phyloP scores from a whole-genome alignment of 129 eudicot species.

The Smallanthus sonchifolius region DNA sequence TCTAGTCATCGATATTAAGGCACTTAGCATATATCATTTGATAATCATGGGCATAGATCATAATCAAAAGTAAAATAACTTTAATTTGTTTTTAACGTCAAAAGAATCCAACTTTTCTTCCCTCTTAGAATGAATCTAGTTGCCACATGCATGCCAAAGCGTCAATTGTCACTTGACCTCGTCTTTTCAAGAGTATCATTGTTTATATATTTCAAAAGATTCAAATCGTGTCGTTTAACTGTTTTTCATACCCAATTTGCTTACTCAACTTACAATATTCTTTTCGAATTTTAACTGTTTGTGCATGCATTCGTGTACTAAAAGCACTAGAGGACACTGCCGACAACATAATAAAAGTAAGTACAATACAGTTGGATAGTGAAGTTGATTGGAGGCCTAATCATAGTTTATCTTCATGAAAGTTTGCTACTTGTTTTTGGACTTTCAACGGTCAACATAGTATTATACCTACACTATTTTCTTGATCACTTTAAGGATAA shows the following conservation, averaged over 20 bases:
- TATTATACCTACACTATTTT: slow-evolving; percentile 14
- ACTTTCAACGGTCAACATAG: slow-evolving; percentile 39
- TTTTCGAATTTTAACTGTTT: background rate
- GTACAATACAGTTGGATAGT: slow-evolving; percentile 17
- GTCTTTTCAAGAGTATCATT: slow-evolving; percentile 27
- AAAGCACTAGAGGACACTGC: slow-evolving; percentile 30
- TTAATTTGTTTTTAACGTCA: slow-evolving; percentile 22
- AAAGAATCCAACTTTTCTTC: slow-evolving; percentile 24
- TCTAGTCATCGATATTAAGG: slow-evolving; percentile 36
- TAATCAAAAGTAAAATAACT: slow-evolving; percentile 20
- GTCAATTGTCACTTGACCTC: slow-evolving; percentile 26
- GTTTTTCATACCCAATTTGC: slow-evolving; percentile 19
- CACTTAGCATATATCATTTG: slow-evolving; percentile 25
- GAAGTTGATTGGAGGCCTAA: slow-evolving; percentile 10
- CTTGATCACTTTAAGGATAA: slow-evolving; percentile 16
- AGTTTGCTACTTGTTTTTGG: slow-evolving; percentile 14
- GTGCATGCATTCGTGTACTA: slow-evolving; percentile 29
- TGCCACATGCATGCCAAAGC: slow-evolving; percentile 33
- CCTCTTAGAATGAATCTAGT: slow-evolving; percentile 19
- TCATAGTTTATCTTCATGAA: slow-evolving; percentile 30
- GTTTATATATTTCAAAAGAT: background rate
- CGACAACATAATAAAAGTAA: slow-evolving; percentile 16
- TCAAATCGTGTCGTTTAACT: slow-evolving; percentile 16
- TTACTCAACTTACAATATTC: slow-evolving; percentile 23
- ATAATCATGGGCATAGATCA: slow-evolving; percentile 15